Conservation (phyloP, 208 protist species). For the Leishmania tarentolae region DNA sequence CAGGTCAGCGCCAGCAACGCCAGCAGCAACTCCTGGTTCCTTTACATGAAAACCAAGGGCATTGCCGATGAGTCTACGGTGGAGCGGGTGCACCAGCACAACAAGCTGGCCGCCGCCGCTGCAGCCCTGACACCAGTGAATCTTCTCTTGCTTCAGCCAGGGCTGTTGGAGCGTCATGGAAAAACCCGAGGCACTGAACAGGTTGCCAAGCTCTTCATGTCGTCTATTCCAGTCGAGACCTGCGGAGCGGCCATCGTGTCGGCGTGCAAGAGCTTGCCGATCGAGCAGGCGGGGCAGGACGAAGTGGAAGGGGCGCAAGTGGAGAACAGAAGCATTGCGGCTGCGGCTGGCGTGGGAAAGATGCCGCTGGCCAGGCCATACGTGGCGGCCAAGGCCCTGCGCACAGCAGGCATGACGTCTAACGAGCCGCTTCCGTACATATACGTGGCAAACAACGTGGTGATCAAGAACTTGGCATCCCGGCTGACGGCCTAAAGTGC, state of each 20-base stretch:
- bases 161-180: conserved; percentile 57
- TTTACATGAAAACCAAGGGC: conserved; percentile 80
- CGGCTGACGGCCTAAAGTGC: conserved; percentile 9
- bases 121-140: conserved; percentile 20
- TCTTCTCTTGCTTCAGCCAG: conserved; percentile 59
- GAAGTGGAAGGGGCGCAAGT: not conserved
- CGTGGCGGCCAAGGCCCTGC: conserved; percentile 12
- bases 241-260: conserved; percentile 55
- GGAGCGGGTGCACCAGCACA: conserved; percentile 42
- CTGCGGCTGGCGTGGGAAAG: not conserved
- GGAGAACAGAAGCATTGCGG: not conserved
- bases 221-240: conserved; percentile 48
- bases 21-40: conserved; percentile 52
- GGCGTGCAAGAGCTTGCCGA: conserved; percentile 27
- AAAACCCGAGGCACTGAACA: conserved; percentile 60
- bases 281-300: not conserved
- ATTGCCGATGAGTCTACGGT: conserved; percentile 50
- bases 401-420: conserved; percentile 7
- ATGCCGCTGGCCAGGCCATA: conserved; percentile 17
- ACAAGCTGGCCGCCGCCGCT: conserved; percentile 13
- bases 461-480: conserved; percentile 19
- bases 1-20: conserved; percentile 65
- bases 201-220: conserved; percentile 41
- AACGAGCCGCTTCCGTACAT: conserved; percentile 5
- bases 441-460: conserved; percentile 16